Evolutionary conservation across 2,329 filamentous ascomycete genomes (phyloP).

Genomic region (Hypocrella siamensis): DNA sequence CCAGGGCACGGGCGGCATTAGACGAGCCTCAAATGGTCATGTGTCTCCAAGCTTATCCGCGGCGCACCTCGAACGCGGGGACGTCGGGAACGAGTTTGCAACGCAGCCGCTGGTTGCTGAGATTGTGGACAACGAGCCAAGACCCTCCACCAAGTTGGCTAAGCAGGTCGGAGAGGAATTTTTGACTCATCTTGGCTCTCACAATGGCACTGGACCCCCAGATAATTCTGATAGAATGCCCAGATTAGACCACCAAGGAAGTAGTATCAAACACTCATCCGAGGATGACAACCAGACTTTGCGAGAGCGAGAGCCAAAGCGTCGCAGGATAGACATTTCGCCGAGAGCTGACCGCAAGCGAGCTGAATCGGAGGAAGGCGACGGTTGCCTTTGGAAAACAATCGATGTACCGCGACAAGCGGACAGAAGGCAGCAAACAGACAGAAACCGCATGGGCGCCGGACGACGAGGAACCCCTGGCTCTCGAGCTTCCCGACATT

Average conservation of each 20-base stretch:
- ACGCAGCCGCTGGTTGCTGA: too few species aligned
- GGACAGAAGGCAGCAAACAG: conserved; percentile 2
- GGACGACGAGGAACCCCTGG: conserved; percentile 8
- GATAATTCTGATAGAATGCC: conserved; percentile 1
- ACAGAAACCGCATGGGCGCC: not conserved
- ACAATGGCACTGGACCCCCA: too few species aligned
- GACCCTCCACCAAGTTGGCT: too few species aligned
- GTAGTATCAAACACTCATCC: conserved; percentile 1
- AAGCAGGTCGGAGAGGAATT: too few species aligned
- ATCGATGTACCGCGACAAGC: conserved; percentile 4
- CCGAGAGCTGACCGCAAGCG: conserved; percentile 9
- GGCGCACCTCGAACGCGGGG: not conserved
- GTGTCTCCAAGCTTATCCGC: not conserved
- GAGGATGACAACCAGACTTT: not conserved
- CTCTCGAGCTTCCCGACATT: conserved; percentile 13
- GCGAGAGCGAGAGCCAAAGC: not conserved
- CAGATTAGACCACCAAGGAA: conserved; percentile 1
- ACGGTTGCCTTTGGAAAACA: conserved; percentile 5
- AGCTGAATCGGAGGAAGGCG: conserved; percentile 12
- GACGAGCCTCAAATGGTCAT: not conserved
- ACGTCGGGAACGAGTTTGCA: too few species aligned
- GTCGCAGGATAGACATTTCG: not conserved
- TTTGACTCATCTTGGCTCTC: too few species aligned
- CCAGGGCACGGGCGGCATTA: not conserved
- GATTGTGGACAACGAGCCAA: too few species aligned